These are phyloP conservation scores for Ormosia emarginata DNA, from an alignment of 306 rosid species.

Conservation along the genomic window DNA sequence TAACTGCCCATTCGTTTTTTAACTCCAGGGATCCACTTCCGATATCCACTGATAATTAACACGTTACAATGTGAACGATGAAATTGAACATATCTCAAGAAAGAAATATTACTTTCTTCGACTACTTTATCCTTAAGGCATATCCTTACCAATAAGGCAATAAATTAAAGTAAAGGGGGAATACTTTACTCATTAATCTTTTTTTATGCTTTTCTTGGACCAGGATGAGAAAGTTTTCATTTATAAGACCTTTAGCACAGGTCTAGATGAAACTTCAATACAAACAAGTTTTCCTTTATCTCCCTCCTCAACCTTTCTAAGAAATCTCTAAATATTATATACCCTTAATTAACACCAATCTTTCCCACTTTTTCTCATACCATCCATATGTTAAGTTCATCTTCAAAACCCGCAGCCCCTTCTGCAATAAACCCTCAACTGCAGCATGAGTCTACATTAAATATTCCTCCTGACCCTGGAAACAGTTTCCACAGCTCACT, in stretches of 20 bases:
- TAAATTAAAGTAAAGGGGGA: too few relatives aligned
- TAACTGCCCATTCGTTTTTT: too few relatives aligned
- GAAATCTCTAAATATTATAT: not conserved
- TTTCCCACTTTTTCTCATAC: not conserved
- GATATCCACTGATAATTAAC: too few relatives aligned
- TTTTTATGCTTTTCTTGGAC: too few relatives aligned
- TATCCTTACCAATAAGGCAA: too few relatives aligned
- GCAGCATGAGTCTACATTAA: not conserved
- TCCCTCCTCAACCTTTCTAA: not conserved
- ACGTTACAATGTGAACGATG: too few relatives aligned
- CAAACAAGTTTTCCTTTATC: not conserved
- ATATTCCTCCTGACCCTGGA: conserved; percentile 23
- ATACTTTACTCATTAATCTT: too few relatives aligned
- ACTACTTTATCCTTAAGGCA: too few relatives aligned
- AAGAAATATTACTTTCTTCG: too few relatives aligned
- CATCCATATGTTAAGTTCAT: conserved; percentile 9
- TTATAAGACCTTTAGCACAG: not conserved
- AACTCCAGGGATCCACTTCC: too few relatives aligned
- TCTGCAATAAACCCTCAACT: not conserved
- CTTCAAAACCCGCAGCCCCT: not conserved
- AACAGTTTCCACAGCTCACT: not conserved
- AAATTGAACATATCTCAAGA: too few relatives aligned
- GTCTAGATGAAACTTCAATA: not conserved
- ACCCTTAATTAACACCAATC: not conserved
- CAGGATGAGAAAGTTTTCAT: not conserved